A percentile compares a stretch with the other conserved stretches of the same genome.
Conservation (phyloP, 768 basidiomycete genomes). For the Leccinum broughii region DNA sequence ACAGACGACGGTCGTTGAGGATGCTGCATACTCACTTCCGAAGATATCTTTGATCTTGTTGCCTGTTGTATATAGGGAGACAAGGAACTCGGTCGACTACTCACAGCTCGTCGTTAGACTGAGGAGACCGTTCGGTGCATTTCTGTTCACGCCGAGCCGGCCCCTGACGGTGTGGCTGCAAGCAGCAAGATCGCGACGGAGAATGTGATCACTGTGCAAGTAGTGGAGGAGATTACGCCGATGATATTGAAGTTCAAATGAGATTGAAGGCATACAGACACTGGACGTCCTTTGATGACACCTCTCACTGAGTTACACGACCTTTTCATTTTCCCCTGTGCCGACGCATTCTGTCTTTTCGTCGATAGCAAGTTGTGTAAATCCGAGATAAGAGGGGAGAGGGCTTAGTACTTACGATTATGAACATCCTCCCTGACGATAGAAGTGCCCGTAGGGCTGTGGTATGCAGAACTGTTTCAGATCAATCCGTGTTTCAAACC, state of each 20-base stretch:
- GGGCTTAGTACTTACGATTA: too few relatives aligned
- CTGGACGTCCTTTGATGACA: slow-evolving; percentile 7
- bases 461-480: too few relatives aligned
- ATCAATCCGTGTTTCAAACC: too few relatives aligned
- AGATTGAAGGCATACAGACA: not conserved
- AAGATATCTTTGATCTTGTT: slow-evolving; percentile 6
- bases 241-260: not conserved
- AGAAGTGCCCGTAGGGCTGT: too few relatives aligned
- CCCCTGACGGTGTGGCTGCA: not conserved
- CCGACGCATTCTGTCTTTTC: too few relatives aligned
- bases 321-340: not conserved
- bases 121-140: not conserved
- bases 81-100: slow-evolving; percentile 5
- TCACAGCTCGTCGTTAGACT: slow-evolving; percentile 1
- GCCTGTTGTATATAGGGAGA: slow-evolving; percentile 9
- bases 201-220: not conserved
- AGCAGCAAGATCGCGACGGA: not conserved
- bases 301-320: not conserved
- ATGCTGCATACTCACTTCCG: slow-evolving; percentile 10
- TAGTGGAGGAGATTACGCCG: not conserved
- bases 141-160: not conserved
- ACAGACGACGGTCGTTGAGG: slow-evolving; percentile 4
- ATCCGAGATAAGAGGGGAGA: too few relatives aligned
- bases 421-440: too few relatives aligned
- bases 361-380: too few relatives aligned